Percentiles rank a stretch among this genome's conserved stretches.
These are phyloP conservation scores for Saccharomycopsis lassenensis DNA, from an alignment of 805 yeast genomes.

Conservation along the genomic window DNA sequence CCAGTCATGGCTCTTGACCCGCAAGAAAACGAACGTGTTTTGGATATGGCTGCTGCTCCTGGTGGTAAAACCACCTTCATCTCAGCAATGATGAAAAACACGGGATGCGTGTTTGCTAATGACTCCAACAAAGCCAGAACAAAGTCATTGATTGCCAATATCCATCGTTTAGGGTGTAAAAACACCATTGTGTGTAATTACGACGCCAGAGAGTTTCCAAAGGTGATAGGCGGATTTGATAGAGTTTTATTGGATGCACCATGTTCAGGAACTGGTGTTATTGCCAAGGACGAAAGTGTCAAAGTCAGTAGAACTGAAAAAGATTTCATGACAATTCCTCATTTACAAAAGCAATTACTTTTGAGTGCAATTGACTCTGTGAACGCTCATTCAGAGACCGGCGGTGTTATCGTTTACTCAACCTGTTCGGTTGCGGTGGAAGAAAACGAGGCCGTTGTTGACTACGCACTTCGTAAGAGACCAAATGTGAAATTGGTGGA, in stretches of 20 bases:
- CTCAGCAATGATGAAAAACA: slow-evolving; percentile 86
- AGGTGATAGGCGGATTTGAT: slow-evolving; percentile 97
- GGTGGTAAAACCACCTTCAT: slow-evolving; percentile 54
- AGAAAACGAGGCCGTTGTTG: slow-evolving; percentile 98
- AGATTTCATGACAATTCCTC: slow-evolving; percentile 94
- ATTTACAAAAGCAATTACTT: slow-evolving; percentile 86
- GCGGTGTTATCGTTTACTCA: slow-evolving; percentile 91
- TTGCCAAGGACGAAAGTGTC: slow-evolving; percentile 92
- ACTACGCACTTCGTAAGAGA: slow-evolving; percentile 90
- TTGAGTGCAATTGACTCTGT: slow-evolving; percentile 96
- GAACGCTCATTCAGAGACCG: slow-evolving; percentile 83
- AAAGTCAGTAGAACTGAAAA: slow-evolving; percentile 89
- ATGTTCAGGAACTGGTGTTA: slow-evolving; percentile 99
- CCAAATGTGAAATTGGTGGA: slow-evolving; percentile 94
- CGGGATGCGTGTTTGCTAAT: slow-evolving; percentile 95
- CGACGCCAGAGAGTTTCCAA: slow-evolving; percentile 97
- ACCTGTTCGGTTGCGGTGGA: slow-evolving; percentile 98
- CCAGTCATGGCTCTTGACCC: slow-evolving; percentile 98
- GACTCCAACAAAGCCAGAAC: slow-evolving; percentile 96
- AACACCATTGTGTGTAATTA: slow-evolving; percentile 95
- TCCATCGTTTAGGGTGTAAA: slow-evolving; percentile 92
- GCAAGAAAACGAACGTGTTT: slow-evolving; percentile 88
- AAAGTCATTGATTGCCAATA: slow-evolving; percentile 91
- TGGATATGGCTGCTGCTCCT: slow-evolving; percentile 89
- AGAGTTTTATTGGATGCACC: slow-evolving; percentile 95